A percentile compares a stretch with the other conserved stretches of the same genome.
phyloP scores from a whole-genome alignment of 495 filamentous ascomycete genomes.

The Letharia lupina region DNA sequence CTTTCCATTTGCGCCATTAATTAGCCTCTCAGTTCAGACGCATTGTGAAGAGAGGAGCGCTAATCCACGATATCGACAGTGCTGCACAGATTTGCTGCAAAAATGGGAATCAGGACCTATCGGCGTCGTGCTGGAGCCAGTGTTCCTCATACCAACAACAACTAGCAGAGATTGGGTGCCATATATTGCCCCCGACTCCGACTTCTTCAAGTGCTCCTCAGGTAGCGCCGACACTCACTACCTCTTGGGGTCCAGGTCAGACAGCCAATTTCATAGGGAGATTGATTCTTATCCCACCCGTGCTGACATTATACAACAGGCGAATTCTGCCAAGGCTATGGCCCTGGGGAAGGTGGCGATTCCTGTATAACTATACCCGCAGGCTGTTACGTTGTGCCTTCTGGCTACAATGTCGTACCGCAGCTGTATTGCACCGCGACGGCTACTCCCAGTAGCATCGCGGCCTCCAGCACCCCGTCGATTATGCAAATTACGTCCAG shows the following conservation, averaged over 20 bases:
- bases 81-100: background rate
- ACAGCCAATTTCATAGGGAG: background rate
- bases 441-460: background rate
- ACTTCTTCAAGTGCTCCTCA: background rate
- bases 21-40: background rate
- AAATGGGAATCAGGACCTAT: background rate
- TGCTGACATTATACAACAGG: background rate
- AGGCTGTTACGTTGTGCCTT: constrained; percentile 8
- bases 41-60: background rate
- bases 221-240: background rate
- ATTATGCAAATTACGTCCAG: background rate
- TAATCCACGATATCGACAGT: background rate
- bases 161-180: background rate
- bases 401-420: constrained; percentile 7
- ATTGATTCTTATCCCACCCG: background rate
- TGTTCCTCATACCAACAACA: background rate
- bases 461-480: background rate
- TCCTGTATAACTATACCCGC: constrained; percentile 4
- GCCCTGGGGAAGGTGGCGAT: background rate
- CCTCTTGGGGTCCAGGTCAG: constrained; percentile 5
- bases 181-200: background rate
- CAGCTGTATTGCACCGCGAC: background rate
- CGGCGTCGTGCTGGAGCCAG: background rate
- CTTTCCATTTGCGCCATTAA: too few species aligned
- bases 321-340: background rate